Evolutionary conservation across 495 filamentous ascomycete species (phyloP).

Genomic region (Massariosphaeria phaeospora): DNA sequence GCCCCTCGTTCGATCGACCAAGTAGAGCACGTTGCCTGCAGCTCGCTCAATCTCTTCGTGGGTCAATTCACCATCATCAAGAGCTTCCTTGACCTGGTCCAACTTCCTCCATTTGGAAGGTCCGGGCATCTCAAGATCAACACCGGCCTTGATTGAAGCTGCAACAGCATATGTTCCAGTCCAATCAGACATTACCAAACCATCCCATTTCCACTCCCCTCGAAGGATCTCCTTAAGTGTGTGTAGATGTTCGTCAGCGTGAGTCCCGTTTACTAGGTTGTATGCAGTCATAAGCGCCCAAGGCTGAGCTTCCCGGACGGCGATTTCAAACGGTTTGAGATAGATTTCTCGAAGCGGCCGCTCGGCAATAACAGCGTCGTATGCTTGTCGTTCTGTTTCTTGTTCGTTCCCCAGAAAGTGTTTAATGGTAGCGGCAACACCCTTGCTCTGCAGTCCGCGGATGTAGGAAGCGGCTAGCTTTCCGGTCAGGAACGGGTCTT

Average conservation of each 20-base stretch:
- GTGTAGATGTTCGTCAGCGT: conserved; percentile 61
- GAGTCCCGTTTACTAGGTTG: conserved; percentile 67
- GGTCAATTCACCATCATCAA: conserved; percentile 30
- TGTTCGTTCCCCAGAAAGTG: conserved; percentile 38
- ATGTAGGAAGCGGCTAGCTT: conserved; percentile 35
- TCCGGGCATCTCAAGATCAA: conserved; percentile 35
- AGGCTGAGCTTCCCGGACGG: conserved; percentile 58
- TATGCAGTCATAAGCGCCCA: conserved; percentile 72
- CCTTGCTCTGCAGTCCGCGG: conserved; percentile 33
- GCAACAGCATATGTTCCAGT: conserved; percentile 33
- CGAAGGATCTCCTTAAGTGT: conserved; percentile 61
- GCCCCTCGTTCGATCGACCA: conserved; percentile 33
- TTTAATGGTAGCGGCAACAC: conserved; percentile 35
- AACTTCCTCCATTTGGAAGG: conserved; percentile 27
- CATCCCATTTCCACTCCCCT: conserved; percentile 67
- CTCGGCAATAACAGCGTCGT: conserved; percentile 37
- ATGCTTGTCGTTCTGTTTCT: conserved; percentile 29
- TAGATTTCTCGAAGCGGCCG: conserved; percentile 76
- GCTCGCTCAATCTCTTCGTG: conserved; percentile 26
- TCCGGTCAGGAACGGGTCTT: conserved; percentile 35
- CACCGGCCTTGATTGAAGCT: conserved; percentile 27
- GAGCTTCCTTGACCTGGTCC: conserved; percentile 23
- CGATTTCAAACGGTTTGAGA: conserved; percentile 66
- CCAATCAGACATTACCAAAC: conserved; percentile 36
- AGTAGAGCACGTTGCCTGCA: conserved; percentile 38